phyloP scores from a whole-genome alignment of 257 asterid genomes.

The Schizonepeta tenuifolia region DNA sequence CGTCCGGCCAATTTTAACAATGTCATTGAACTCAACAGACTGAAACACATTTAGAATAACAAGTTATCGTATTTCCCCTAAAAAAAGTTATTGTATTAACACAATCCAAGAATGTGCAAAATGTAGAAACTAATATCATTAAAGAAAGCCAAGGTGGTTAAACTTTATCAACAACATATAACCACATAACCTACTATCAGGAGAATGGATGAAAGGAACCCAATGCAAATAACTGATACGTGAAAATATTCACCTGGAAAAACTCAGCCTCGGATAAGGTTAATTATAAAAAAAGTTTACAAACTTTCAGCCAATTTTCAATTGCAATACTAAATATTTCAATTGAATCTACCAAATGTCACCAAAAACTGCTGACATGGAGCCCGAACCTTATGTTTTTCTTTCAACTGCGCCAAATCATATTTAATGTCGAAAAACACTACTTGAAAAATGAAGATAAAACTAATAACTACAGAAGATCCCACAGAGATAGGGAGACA shows the following conservation, averaged over 20 bases:
- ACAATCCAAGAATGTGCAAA: constrained; percentile 12
- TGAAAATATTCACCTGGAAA: not conserved
- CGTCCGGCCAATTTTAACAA: constrained; percentile 97
- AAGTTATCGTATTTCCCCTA: constrained; percentile 6
- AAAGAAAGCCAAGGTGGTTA: constrained; percentile 6
- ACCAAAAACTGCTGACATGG: not conserved
- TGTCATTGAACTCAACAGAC: constrained; percentile 85
- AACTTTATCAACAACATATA: not conserved
- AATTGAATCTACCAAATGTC: not conserved
- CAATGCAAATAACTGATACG: not conserved
- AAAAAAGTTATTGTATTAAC: not conserved
- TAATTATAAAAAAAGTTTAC: not conserved
- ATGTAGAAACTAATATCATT: not conserved
- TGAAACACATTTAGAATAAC: constrained; percentile 37
- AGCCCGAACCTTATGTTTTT: not conserved
- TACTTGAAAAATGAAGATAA: not conserved
- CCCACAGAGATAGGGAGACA: not conserved
- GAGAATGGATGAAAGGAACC: not conserved
- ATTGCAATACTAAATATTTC: not conserved
- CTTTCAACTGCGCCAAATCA: not conserved
- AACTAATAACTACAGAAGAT: not conserved
- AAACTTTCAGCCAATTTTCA: not conserved
- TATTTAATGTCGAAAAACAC: not conserved
- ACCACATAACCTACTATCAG: not conserved
- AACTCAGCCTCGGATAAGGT: not conserved